Percentiles rank a stretch among this genome's conserved stretches.
Evolutionary conservation across 495 filamentous ascomycete species (phyloP).

Genomic region (Podospora conica): DNA sequence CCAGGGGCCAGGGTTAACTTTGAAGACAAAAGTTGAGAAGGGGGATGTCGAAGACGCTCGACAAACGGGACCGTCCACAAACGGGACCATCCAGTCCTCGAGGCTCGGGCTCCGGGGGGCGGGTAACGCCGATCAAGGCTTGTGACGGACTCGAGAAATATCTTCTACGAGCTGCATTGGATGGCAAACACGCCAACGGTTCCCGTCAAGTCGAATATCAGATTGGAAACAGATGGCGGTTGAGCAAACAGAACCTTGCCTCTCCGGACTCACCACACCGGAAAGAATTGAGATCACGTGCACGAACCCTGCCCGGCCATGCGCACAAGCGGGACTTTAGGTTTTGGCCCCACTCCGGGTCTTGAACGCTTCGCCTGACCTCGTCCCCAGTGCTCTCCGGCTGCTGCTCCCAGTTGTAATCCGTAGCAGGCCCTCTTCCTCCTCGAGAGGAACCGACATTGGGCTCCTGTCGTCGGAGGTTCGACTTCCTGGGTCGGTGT

Average conservation of each 20-base stretch:
- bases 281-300: conserved; percentile 1
- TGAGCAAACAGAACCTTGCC: too few species aligned
- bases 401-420: neutral
- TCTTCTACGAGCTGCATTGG: neutral
- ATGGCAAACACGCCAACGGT: neutral
- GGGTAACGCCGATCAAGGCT: neutral
- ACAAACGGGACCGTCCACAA: too few species aligned
- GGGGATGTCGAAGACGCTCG: too few species aligned
- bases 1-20: too few species aligned
- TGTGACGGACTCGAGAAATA: neutral
- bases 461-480: conserved; percentile 6
- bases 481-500: neutral
- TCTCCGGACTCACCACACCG: neutral
- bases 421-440: conserved; percentile 7
- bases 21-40: too few species aligned
- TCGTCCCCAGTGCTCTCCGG: conserved; percentile 5
- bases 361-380: conserved; percentile 6
- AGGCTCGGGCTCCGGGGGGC: too few species aligned
- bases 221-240: neutral
- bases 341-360: neutral
- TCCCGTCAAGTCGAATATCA: neutral
- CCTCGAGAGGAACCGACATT: conserved; percentile 13
- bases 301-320: too few species aligned
- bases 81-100: too few species aligned
- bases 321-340: conserved; percentile 2